Conservation (phyloP, 768 basidiomycete species). For the Chiua virens region DNA sequence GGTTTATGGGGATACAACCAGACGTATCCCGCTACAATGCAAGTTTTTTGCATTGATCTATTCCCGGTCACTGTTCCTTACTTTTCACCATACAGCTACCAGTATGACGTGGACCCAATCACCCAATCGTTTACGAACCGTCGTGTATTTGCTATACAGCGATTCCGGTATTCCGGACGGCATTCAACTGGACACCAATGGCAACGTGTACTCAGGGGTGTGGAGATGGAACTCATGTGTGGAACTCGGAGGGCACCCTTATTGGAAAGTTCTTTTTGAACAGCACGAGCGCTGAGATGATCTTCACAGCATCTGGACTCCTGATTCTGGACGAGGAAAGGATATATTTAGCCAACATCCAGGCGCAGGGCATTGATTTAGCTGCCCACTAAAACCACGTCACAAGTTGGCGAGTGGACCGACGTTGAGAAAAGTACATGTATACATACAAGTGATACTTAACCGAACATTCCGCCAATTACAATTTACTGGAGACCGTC, state of each 20-base stretch:
- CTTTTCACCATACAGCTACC: constrained; percentile 46
- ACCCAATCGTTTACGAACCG: constrained; percentile 58
- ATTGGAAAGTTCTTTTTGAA: constrained; percentile 64
- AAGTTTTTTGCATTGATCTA: constrained; percentile 22
- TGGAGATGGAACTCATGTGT: constrained; percentile 71
- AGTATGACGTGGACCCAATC: constrained; percentile 61
- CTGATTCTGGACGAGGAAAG: constrained; percentile 41
- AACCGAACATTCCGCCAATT: no score
- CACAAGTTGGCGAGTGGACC: no score
- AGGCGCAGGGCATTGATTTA: constrained; percentile 29
- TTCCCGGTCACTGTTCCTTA: background rate
- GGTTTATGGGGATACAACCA: constrained; percentile 50
- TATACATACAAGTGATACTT: no score
- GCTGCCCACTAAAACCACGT: constrained; percentile 4
- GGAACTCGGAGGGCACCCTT: constrained; percentile 52
- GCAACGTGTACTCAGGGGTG: constrained; percentile 68
- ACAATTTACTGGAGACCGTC: no score
- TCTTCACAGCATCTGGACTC: constrained; percentile 41
- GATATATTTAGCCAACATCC: constrained; percentile 39
- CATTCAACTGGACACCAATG: constrained; percentile 47
- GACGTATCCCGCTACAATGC: constrained; percentile 69
- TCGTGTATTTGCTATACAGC: constrained; percentile 62
- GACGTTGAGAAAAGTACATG: no score
- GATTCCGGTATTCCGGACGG: constrained; percentile 72
- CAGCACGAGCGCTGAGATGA: constrained; percentile 37